Evolutionary conservation across 768 basidiomycete genomes (phyloP).

Genomic region (Boletus rex-veris): DNA sequence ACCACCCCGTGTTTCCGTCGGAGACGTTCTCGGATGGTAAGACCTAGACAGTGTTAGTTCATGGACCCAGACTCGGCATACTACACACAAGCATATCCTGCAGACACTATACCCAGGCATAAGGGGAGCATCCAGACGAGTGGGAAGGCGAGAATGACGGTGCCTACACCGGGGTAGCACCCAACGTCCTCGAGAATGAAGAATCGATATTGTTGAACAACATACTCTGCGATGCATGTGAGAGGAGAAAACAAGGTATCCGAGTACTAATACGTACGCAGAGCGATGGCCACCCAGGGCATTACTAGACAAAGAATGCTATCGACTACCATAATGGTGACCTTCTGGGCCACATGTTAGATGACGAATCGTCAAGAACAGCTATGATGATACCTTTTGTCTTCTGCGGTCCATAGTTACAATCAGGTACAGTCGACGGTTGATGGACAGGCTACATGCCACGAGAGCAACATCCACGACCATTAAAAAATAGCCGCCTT

Average conservation of each 20-base stretch:
- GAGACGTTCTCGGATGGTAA: conserved; percentile 3
- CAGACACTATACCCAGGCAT: conserved; percentile 42
- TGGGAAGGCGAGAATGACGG: conserved; percentile 35
- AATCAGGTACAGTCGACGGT: conserved; percentile 47
- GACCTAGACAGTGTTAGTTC: conserved; percentile 6
- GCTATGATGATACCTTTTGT: conserved; percentile 5
- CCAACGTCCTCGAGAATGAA: conserved; percentile 48
- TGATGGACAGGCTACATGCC: conserved; percentile 43
- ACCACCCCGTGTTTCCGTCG: neutral
- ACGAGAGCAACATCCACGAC: conserved; percentile 36
- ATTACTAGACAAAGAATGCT: conserved; percentile 30
- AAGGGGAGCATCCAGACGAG: conserved; percentile 47
- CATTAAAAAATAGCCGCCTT: conserved; percentile 31
- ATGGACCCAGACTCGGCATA: neutral
- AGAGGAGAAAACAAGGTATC: neutral
- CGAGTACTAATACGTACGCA: conserved; percentile 21
- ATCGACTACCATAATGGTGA: conserved; percentile 24
- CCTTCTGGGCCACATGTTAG: conserved; percentile 19
- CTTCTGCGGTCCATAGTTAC: conserved; percentile 20
- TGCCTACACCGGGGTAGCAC: conserved; percentile 37
- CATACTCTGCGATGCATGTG: conserved; percentile 32
- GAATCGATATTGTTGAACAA: conserved; percentile 52
- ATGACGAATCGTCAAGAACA: neutral
- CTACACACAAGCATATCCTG: conserved; percentile 34
- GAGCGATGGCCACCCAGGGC: conserved; percentile 30